phyloP scores from a whole-genome alignment of 176 grass and related monocot species.

The Eragrostis nindensis region DNA sequence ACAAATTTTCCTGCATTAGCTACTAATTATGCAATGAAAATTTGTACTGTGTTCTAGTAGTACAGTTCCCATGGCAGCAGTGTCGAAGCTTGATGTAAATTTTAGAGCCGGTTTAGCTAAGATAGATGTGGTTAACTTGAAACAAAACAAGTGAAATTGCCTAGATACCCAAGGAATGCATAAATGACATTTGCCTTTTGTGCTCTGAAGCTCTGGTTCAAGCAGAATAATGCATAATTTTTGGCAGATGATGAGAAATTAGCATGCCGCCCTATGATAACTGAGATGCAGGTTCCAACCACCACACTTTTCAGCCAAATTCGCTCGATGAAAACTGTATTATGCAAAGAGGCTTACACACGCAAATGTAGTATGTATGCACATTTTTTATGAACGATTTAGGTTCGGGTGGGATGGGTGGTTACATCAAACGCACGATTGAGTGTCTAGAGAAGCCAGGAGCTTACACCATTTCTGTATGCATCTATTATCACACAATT shows the following conservation, averaged over 20 bases:
- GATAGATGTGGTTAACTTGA: background rate
- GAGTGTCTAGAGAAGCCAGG: background rate
- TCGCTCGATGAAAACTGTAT: background rate
- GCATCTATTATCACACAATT: background rate
- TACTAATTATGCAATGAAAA: background rate
- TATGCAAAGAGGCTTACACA: background rate
- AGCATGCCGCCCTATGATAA: background rate
- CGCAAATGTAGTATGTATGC: background rate
- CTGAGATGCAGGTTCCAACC: background rate
- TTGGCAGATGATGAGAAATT: background rate
- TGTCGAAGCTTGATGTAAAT: background rate
- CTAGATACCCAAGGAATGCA: background rate
- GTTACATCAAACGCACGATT: background rate
- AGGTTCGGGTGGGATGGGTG: background rate
- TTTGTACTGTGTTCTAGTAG: no score
- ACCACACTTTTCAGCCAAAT: background rate
- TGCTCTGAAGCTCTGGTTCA: background rate
- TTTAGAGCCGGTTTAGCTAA: background rate
- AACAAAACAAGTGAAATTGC: background rate
- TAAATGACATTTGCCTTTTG: background rate
- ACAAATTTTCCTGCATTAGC: slow-evolving; percentile 2
- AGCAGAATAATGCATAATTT: background rate
- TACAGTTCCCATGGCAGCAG: background rate
- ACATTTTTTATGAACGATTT: background rate
- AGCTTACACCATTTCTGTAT: background rate